Conservation (phyloP, 2,329 filamentous ascomycete species). For the Hirsutella thompsonii region DNA sequence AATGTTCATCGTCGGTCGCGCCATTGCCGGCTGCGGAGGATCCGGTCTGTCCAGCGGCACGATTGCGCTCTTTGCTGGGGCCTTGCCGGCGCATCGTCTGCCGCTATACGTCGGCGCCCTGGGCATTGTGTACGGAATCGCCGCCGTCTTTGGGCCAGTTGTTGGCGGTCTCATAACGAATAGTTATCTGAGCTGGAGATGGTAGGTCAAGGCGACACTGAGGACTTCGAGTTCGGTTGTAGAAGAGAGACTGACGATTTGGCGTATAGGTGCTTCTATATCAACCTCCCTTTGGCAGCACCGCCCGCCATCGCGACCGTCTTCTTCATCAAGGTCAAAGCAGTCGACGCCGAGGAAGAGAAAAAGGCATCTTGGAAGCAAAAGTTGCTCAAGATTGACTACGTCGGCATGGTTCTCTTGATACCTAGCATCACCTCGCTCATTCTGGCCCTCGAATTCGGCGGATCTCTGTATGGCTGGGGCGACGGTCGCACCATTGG, state of each 20-base stretch:
- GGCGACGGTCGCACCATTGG: not conserved
- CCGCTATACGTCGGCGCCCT: constrained; percentile 1
- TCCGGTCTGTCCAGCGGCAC: constrained; percentile 1
- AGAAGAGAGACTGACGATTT: not conserved
- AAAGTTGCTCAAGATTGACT: not conserved
- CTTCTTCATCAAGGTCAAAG: not conserved
- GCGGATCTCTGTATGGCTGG: not conserved
- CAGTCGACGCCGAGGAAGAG: not conserved
- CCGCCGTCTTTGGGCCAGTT: not conserved
- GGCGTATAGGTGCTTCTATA: not conserved
- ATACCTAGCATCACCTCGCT: not conserved
- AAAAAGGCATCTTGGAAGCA: not conserved
- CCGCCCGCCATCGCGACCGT: not conserved
- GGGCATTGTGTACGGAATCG: constrained; percentile 1
- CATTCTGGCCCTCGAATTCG: constrained; percentile 1
- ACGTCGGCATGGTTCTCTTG: not conserved
- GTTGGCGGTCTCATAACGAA: not conserved
- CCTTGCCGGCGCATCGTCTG: not conserved
- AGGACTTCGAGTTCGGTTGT: not conserved
- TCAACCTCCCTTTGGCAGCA: not conserved
- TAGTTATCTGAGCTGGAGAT: constrained; percentile 1
- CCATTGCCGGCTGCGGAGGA: constrained; percentile 1
- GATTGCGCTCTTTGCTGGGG: constrained; percentile 1
- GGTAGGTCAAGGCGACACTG: not conserved
- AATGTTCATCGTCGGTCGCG: constrained; percentile 1